Evolutionary conservation across 352 stramenopile species (phyloP).

Genomic region (Globisporangium splendens): DNA sequence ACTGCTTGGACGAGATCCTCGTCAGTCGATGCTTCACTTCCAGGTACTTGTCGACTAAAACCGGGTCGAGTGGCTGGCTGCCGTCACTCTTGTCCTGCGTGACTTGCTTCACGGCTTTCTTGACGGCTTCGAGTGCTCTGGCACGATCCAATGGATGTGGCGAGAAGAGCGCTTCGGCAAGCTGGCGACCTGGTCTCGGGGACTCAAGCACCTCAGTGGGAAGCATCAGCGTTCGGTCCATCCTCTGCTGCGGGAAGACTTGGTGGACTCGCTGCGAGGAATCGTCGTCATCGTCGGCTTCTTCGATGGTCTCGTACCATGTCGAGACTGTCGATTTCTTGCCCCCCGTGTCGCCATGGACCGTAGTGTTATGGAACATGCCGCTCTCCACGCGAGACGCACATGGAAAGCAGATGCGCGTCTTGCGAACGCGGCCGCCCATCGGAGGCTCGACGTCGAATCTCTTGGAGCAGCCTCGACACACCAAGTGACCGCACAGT

Average conservation of each 20-base stretch:
- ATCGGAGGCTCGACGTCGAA: conserved; percentile 57
- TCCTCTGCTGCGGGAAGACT: background rate
- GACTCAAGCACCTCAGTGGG: conserved; percentile 21
- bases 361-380: background rate
- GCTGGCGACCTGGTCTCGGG: conserved; percentile 36
- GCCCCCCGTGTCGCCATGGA: background rate
- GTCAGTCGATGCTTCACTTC: conserved; percentile 38
- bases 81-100: conserved; percentile 10
- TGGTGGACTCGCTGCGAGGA: background rate
- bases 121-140: conserved; percentile 46
- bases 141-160: conserved; percentile 43
- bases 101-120: conserved; percentile 43
- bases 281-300: conserved; percentile 8
- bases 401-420: conserved; percentile 40
- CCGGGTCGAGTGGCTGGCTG: conserved; percentile 23
- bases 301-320: conserved; percentile 7
- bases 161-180: conserved; percentile 66
- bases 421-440: conserved; percentile 39
- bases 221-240: conserved; percentile 8
- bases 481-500: conserved; percentile 58
- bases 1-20: conserved; percentile 18
- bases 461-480: conserved; percentile 59
- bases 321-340: conserved; percentile 9
- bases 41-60: conserved; percentile 52
- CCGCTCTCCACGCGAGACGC: conserved; percentile 11